Conservation (phyloP, 129 eudicot species). For the Chrysanthemum seticuspe region DNA sequence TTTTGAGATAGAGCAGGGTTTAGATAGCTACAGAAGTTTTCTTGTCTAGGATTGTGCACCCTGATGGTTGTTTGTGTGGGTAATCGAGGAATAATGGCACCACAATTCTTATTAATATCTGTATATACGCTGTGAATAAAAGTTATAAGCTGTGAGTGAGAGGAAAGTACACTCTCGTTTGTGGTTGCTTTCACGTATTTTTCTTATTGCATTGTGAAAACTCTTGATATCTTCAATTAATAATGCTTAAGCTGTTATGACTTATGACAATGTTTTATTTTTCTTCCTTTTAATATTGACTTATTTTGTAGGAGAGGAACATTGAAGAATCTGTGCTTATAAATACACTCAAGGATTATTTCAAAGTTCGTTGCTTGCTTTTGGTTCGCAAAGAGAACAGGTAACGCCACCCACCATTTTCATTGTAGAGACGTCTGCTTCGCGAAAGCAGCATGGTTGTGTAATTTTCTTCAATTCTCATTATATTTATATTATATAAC, state of each 20-base stretch:
- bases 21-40: constrained; percentile 7
- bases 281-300: not conserved
- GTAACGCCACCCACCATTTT: not conserved
- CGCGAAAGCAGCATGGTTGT: no score
- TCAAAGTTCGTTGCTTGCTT: not conserved
- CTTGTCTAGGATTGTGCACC: not conserved
- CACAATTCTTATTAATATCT: constrained; percentile 6
- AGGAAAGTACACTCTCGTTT: no score
- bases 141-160: no score
- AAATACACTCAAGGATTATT: not conserved
- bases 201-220: not conserved
- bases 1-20: not conserved
- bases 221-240: not conserved
- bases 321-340: not conserved
- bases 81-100: constrained; percentile 21
- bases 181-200: no score
- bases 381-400: not conserved
- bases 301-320: not conserved
- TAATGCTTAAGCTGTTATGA: not conserved
- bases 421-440: not conserved
- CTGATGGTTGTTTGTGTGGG: not conserved
- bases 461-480: no score
- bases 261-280: not conserved
- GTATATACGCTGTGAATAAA: no score
- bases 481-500: not conserved